These are phyloP conservation scores for Hemisphaericaspora lyxosophila DNA, from an alignment of 1,139 yeast genomes.

Conservation along the genomic window DNA sequence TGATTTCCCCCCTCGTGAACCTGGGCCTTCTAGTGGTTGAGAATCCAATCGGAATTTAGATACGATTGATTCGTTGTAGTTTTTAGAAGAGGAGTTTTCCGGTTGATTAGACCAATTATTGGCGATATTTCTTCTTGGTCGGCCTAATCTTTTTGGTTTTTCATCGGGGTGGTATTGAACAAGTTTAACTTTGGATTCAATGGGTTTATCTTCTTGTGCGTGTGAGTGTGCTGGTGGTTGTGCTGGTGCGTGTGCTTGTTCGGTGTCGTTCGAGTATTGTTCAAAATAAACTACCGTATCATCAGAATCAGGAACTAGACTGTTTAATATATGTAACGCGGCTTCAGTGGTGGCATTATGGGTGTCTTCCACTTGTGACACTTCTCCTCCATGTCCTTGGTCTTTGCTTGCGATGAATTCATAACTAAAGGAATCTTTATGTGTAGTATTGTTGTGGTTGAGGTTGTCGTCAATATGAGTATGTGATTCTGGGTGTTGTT, in stretches of 20 bases:
- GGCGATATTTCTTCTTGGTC: slow-evolving; percentile 33
- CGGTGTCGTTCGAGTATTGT: neutral
- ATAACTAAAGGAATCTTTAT: neutral
- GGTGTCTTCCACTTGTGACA: neutral
- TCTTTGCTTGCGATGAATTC: neutral
- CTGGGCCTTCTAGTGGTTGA: slow-evolving; percentile 44
- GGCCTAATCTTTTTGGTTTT: slow-evolving; percentile 34
- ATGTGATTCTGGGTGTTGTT: no score
- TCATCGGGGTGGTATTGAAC: slow-evolving; percentile 37
- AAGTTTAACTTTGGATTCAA: slow-evolving; percentile 18
- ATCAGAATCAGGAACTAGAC: slow-evolving; percentile 1
- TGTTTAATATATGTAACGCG: slow-evolving; percentile 10
- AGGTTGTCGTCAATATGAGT: neutral
- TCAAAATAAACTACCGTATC: neutral
- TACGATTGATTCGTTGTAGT: slow-evolving; percentile 32
- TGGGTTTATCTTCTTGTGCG: neutral
- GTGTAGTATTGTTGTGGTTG: neutral
- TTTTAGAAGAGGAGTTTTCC: slow-evolving; percentile 28
- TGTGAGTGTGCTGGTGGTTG: neutral
- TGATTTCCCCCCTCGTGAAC: slow-evolving; percentile 42
- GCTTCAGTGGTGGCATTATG: slow-evolving; percentile 9
- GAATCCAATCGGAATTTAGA: slow-evolving; percentile 39
- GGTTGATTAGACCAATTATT: slow-evolving; percentile 23
- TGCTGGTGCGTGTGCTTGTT: neutral
- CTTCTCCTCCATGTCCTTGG: neutral